phyloP scores from a whole-genome alignment of 371 early-diverging fungal species.

The Mucor lusitanicus region DNA sequence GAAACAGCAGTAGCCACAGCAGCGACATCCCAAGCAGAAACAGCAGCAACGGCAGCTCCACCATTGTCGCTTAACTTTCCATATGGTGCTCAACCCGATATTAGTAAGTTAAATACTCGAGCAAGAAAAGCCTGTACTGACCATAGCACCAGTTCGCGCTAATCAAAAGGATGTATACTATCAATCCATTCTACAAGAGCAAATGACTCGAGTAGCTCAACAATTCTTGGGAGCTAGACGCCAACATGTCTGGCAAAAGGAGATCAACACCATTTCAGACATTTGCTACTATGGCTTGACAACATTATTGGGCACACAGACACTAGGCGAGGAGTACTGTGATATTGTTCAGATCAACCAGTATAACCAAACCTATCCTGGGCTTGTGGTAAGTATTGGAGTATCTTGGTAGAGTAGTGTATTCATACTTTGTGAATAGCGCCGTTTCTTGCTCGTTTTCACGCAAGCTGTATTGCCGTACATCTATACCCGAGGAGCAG shows the following conservation, averaged over 20 bases:
- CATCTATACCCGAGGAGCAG: conserved; percentile 50
- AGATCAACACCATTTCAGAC: conserved; percentile 63
- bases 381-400: conserved; percentile 42
- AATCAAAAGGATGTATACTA: conserved; percentile 88
- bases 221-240: conserved; percentile 72
- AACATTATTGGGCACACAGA: conserved; percentile 77
- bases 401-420: background rate
- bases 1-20: background rate
- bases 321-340: conserved; percentile 93
- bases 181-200: conserved; percentile 62
- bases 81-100: conserved; percentile 79
- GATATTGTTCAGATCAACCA: conserved; percentile 75
- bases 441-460: conserved; percentile 56
- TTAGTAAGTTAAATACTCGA: conserved; percentile 46
- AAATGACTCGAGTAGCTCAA: conserved; percentile 65
- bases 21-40: background rate
- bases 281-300: conserved; percentile 75
- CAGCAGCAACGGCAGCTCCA: background rate
- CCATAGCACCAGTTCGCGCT: conserved; percentile 65
- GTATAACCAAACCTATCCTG: conserved; percentile 50
- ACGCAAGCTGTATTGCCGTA: conserved; percentile 62
- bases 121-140: background rate
- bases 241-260: conserved; percentile 69
- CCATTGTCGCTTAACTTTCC: conserved; percentile 57
- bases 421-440: conserved; percentile 27